Evolutionary conservation across 2,329 filamentous ascomycete species (phyloP).

Genomic region (Amesomyces nigricolor): DNA sequence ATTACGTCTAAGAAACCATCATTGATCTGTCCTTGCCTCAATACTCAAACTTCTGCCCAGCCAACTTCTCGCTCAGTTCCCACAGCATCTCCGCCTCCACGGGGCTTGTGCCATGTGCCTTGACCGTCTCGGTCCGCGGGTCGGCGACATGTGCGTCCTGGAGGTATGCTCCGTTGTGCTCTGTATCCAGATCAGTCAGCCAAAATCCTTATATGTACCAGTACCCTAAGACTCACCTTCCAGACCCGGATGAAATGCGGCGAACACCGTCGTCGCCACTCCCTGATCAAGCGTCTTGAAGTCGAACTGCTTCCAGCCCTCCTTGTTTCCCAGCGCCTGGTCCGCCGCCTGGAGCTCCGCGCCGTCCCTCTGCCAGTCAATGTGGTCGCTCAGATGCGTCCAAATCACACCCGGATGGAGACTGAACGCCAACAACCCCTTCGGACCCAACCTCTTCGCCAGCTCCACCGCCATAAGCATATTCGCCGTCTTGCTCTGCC

Average conservation of each 20-base stretch:
- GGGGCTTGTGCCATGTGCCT: conserved; percentile 22
- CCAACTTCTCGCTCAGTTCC: conserved; percentile 41
- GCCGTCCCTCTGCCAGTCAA: conserved; percentile 10
- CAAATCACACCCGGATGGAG: conserved; percentile 21
- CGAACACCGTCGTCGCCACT: conserved; percentile 23
- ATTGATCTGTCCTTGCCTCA: neutral
- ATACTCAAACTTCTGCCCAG: conserved; percentile 36
- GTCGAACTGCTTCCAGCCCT: conserved; percentile 12
- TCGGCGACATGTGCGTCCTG: conserved; percentile 22
- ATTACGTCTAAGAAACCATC: too few species aligned
- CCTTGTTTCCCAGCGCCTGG: conserved; percentile 11
- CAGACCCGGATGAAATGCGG: conserved; percentile 21
- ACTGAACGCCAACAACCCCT: conserved; percentile 16
- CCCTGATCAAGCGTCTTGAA: conserved; percentile 20
- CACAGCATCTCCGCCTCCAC: conserved; percentile 39
- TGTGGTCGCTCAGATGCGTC: conserved; percentile 14
- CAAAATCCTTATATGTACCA: neutral
- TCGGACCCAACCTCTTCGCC: conserved; percentile 19
- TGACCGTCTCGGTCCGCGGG: conserved; percentile 18
- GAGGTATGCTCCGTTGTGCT: conserved; percentile 25
- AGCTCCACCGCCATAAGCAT: conserved; percentile 26
- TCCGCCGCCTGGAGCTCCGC: conserved; percentile 1
- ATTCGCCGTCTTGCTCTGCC: conserved; percentile 30
- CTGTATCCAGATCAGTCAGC: conserved; percentile 6
- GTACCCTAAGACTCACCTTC: conserved; percentile 4